Base-by-base conservation (phyloP, 306 rosid genomes). In the Casuarina equisetifolia region DNA sequence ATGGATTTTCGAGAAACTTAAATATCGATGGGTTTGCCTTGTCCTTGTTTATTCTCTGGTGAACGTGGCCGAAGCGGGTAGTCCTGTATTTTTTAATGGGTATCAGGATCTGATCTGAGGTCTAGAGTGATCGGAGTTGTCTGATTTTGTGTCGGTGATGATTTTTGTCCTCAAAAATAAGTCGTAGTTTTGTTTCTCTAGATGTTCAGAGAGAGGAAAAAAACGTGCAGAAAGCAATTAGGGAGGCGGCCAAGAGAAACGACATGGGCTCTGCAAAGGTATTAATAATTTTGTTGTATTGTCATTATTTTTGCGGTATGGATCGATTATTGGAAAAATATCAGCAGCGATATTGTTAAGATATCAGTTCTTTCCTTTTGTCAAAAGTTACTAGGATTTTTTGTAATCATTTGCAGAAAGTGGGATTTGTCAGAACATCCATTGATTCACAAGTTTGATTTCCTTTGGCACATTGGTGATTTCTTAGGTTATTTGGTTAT, bases 241-340 rank as follows among this genome's bases (percentile, higher is more conserved):
- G 62, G 82, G 99, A 95, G 50, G 97, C 99, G 61, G 97, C 97
- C 6, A 95, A 95, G 85, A 91, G 99, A 77, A 95, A 91, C 67
- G 97, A 95, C 87, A 89, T 95, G 91, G 94, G 88, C 58, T 92
- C 99, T 77, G 99, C 99, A 42, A 95, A 92, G 99, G 99, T 95
- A 68, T 43, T 46, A 36, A 7, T 6, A 19, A 43, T 46, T 46
- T 40, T 35, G 50, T 32, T 54, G 5, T 74, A 79, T 40, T 74
- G 59, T 70, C 74, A 73, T 15, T 67, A 4, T 62, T 2, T 59
- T 32, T 63, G 46, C 71, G 42, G 55, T 71, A 19, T 55, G 42
- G 59, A 16, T 16, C 62, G 46, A 36, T 46, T 48, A 72, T 74
- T 62, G 32, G 32, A 25, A 25, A 25, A 25, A 25, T 25, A 25